These are phyloP conservation scores for Ciborinia camelliae DNA, from an alignment of 2,329 filamentous ascomycete species.

Conservation along the genomic window DNA sequence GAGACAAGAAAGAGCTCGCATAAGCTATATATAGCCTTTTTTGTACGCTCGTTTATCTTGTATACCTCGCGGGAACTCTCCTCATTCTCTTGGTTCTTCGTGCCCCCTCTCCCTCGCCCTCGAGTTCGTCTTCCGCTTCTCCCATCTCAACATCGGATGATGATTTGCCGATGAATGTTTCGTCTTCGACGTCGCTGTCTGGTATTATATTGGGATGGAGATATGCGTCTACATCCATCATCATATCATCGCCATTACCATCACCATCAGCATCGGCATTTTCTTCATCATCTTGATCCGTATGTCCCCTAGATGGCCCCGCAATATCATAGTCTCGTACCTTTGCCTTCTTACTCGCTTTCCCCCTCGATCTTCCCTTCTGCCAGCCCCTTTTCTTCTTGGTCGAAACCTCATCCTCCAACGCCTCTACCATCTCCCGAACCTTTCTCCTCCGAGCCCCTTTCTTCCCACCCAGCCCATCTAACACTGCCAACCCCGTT, in stretches of 20 bases:
- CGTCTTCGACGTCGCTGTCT: conserved; percentile 1
- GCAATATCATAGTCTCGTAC: neutral
- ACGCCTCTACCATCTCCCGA: neutral
- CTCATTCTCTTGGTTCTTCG: neutral
- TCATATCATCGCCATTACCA: conserved; percentile 6
- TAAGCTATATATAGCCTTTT: too few species aligned
- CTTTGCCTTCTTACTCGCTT: conserved; percentile 22
- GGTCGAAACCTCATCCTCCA: conserved; percentile 13
- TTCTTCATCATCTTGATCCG: neutral
- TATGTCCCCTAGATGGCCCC: neutral
- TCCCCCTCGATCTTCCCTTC: conserved; percentile 12
- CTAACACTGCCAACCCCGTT: conserved; percentile 29
- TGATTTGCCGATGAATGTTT: neutral
- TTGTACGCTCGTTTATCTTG: neutral
- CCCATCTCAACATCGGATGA: conserved; percentile 3
- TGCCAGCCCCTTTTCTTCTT: conserved; percentile 11
- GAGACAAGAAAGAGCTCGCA: too few species aligned
- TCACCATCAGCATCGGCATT: neutral
- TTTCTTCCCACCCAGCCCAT: conserved; percentile 25
- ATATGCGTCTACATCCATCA: too few species aligned
- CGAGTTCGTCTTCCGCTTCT: neutral
- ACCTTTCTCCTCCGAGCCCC: conserved; percentile 17
- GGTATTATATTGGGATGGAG: neutral
- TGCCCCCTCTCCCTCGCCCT: neutral
- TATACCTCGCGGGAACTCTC: conserved; percentile 5